Evolutionary conservation across 2,329 filamentous ascomycete genomes (phyloP).

Genomic region (Emydomyces testavorans): DNA sequence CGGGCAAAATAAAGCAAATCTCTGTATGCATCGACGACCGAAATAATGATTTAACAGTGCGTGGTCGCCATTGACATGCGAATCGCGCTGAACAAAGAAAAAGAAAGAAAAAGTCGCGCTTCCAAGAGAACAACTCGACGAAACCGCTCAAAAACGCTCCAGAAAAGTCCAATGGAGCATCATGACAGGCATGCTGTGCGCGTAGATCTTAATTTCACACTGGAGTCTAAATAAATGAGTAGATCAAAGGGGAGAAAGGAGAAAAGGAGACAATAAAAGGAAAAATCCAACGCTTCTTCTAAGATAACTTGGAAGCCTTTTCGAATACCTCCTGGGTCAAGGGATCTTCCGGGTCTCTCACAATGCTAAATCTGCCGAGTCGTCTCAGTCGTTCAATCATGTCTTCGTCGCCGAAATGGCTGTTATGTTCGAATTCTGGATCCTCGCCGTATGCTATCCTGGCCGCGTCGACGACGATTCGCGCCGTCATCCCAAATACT

Average conservation of each 20-base stretch:
- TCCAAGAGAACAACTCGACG: neutral
- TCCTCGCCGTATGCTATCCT: conserved; percentile 69
- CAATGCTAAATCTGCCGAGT: conserved; percentile 46
- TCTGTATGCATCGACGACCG: neutral
- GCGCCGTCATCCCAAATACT: conserved; percentile 90
- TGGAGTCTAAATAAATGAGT: conserved; percentile 2
- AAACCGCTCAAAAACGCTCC: conserved; percentile 1
- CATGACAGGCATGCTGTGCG: neutral
- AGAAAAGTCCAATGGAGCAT: no score
- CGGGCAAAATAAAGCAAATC: conserved; percentile 5
- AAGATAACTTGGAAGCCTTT: conserved; percentile 39
- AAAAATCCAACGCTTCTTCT: neutral
- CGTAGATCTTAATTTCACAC: conserved; percentile 3
- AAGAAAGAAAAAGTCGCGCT: neutral
- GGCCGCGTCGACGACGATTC: conserved; percentile 80
- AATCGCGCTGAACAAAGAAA: conserved; percentile 6
- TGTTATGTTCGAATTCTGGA: conserved; percentile 70
- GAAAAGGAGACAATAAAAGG: neutral
- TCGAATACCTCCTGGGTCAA: conserved; percentile 42
- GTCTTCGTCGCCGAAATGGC: conserved; percentile 53
- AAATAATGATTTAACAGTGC: neutral
- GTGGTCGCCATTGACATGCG: conserved; percentile 2
- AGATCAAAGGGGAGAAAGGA: neutral
- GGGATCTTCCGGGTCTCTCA: conserved; percentile 41
- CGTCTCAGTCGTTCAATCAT: conserved; percentile 48